Evolutionary conservation across 139 green algal genomes (phyloP).

Genomic region (Chlorella sp.): DNA sequence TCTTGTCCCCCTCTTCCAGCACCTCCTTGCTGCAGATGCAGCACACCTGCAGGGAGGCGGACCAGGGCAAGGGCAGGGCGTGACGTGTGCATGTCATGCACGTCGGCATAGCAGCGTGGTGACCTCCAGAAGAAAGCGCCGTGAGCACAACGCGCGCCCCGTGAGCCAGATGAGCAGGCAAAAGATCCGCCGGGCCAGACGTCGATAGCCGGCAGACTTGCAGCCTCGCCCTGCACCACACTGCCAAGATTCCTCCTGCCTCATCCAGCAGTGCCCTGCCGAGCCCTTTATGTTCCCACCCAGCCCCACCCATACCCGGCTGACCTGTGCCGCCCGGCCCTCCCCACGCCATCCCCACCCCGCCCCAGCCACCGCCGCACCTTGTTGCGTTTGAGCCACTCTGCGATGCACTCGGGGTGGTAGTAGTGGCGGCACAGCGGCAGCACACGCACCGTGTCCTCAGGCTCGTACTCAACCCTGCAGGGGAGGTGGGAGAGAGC

Average conservation of each 20-base stretch:
- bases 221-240: too few species aligned
- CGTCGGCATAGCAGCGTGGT: not conserved
- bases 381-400: conserved; percentile 65
- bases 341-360: not conserved
- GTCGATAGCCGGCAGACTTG: not conserved
- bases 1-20: conserved; percentile 4
- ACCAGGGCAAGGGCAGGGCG: not conserved
- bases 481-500: not conserved
- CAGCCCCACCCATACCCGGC: too few species aligned
- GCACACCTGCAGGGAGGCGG: conserved; percentile 41
- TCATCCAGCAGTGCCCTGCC: not conserved
- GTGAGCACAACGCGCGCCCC: too few species aligned
- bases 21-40: conserved; percentile 42
- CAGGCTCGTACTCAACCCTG: conserved; percentile 52
- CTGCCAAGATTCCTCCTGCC: not conserved
- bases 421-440: conserved; percentile 56
- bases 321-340: not conserved
- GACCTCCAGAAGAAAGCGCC: not conserved
- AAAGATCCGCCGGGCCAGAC: too few species aligned
- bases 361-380: not conserved
- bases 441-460: conserved; percentile 50
- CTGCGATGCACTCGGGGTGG: conserved; percentile 41
- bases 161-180: too few species aligned
- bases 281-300: not conserved
- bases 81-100: not conserved